Evolutionary conservation across 2,329 filamentous ascomycete species (phyloP).

Genomic region (Cytospora piceicola): DNA sequence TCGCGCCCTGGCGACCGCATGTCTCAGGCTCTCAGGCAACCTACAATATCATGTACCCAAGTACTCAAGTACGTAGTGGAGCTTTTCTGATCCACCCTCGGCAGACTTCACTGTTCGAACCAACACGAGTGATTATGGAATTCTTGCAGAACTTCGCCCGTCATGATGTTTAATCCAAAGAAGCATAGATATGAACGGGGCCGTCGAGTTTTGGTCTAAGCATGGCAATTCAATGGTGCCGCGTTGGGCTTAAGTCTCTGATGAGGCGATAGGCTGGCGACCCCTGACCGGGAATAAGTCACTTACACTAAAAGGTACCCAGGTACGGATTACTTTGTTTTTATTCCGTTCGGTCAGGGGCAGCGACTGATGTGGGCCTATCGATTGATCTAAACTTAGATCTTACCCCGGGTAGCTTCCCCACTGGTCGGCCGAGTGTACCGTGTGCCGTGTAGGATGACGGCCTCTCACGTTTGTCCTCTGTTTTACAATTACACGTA

Average conservation of each 20-base stretch:
- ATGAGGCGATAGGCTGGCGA: background rate
- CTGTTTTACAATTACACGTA: background rate
- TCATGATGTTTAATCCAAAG: background rate
- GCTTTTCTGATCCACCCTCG: background rate
- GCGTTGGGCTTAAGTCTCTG: background rate
- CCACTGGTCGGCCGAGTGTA: background rate
- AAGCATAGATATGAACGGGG: slow-evolving; percentile 1
- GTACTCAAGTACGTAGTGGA: background rate
- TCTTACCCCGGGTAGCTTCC: background rate
- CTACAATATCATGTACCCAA: no score
- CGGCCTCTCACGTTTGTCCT: background rate
- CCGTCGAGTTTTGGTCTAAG: background rate
- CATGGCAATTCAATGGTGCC: background rate
- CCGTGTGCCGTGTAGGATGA: background rate
- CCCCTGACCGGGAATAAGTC: background rate
- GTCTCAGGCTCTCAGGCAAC: background rate
- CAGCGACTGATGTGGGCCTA: background rate
- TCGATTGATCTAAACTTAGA: background rate
- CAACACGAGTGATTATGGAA: background rate
- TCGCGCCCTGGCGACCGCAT: background rate
- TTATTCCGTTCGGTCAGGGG: background rate
- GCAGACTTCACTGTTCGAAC: background rate
- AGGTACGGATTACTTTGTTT: background rate
- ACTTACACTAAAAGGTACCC: no score
- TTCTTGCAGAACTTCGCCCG: background rate